phyloP scores from a whole-genome alignment of 179 eudicot species.

The Carnegiea gigantea region DNA sequence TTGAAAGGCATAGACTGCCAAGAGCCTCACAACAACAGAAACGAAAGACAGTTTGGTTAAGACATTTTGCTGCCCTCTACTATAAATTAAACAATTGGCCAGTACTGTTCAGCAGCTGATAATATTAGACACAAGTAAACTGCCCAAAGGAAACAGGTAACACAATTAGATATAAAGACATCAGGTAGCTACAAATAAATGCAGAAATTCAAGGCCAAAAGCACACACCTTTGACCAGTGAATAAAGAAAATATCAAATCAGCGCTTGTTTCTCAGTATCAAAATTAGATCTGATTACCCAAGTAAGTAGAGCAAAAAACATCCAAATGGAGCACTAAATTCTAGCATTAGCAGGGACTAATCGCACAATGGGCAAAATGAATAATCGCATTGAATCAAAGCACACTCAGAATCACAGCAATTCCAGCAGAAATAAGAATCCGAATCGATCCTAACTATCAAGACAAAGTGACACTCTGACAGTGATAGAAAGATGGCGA shows the following conservation, averaged over 20 bases:
- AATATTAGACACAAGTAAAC: neutral
- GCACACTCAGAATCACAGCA: constrained; percentile 5
- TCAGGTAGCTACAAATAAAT: neutral
- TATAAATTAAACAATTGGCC: neutral
- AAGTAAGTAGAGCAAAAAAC: neutral
- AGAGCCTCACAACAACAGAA: neutral
- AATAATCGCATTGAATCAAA: constrained; percentile 21
- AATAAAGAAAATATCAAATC: neutral
- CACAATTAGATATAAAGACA: neutral
- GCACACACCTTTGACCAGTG: neutral
- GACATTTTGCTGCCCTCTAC: neutral
- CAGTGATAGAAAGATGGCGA: neutral
- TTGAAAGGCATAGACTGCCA: neutral
- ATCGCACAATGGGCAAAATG: neutral
- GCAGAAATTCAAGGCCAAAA: neutral
- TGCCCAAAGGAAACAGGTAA: neutral
- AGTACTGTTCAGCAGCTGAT: neutral
- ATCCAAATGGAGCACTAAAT: neutral
- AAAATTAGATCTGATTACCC: constrained; percentile 23
- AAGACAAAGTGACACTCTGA: constrained; percentile 2
- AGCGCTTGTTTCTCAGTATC: neutral
- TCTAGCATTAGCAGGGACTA: neutral
- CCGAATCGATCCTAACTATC: constrained; percentile 14
- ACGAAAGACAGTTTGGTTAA: neutral
- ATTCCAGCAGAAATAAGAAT: neutral